Conservation (phyloP, 2,329 filamentous ascomycete species). For the Talaromyces marneffei region DNA sequence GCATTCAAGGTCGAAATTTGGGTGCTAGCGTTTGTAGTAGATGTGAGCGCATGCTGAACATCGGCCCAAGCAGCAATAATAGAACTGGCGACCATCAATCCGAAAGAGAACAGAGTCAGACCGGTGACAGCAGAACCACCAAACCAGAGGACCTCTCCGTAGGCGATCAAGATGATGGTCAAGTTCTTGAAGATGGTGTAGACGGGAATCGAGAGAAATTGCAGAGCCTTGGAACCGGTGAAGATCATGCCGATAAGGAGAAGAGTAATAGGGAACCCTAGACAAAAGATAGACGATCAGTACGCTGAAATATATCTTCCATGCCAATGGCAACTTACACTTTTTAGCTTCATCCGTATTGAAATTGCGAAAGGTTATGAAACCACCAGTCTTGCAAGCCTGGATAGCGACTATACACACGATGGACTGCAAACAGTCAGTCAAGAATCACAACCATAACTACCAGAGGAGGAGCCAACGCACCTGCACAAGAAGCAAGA, state of each 20-base stretch:
- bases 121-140: slow-evolving; percentile 76
- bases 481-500: slow-evolving; percentile 90
- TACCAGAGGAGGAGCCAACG: slow-evolving; percentile 23
- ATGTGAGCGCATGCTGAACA: slow-evolving; percentile 75
- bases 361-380: slow-evolving; percentile 81
- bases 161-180: slow-evolving; percentile 97
- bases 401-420: slow-evolving; percentile 85
- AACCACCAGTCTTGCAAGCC: slow-evolving; percentile 68
- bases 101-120: slow-evolving; percentile 86
- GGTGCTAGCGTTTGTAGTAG: slow-evolving; percentile 60
- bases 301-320: neutral
- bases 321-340: slow-evolving; percentile 57
- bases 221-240: slow-evolving; percentile 89
- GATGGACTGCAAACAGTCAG: slow-evolving; percentile 57
- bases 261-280: slow-evolving; percentile 93
- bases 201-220: slow-evolving; percentile 93
- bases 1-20: slow-evolving; percentile 86
- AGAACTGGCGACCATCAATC: slow-evolving; percentile 92
- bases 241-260: slow-evolving; percentile 99
- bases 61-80: slow-evolving; percentile 96
- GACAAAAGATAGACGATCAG: neutral
- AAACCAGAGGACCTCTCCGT: slow-evolving; percentile 97
- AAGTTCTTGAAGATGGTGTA: slow-evolving; percentile 99
- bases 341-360: slow-evolving; percentile 84
- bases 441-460: neutral